Percentiles rank a stretch among this genome's conserved stretches.
Evolutionary conservation across 2,329 filamentous ascomycete species (phyloP).

Genomic region (Sporothrix euskadiensis): DNA sequence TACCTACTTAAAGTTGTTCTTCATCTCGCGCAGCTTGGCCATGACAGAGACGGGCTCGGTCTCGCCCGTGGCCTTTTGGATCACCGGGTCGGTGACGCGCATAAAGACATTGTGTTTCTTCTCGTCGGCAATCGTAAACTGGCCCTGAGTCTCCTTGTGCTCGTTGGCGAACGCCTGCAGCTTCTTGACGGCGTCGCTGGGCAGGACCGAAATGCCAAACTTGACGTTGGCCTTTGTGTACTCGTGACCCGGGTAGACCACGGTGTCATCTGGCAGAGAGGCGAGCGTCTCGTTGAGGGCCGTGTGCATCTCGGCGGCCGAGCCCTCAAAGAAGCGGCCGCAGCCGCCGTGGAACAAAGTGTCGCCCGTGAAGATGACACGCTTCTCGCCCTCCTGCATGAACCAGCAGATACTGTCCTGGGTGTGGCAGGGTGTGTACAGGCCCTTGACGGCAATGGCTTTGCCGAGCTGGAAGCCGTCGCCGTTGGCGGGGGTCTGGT

Average conservation of each 20-base stretch:
- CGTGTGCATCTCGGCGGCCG: slow-evolving; percentile 84
- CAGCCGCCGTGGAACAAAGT: slow-evolving; percentile 95
- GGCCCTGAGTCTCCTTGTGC: slow-evolving; percentile 87
- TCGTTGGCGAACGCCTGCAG: slow-evolving; percentile 73
- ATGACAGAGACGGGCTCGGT: slow-evolving; percentile 82
- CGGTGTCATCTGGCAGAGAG: slow-evolving; percentile 81
- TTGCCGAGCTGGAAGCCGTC: slow-evolving; percentile 78
- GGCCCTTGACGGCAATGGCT: slow-evolving; percentile 74
- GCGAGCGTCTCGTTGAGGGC: slow-evolving; percentile 85
- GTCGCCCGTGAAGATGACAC: slow-evolving; percentile 91
- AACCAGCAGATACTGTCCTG: slow-evolving; percentile 98
- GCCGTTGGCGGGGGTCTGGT: slow-evolving; percentile 71
- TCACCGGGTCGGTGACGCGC: slow-evolving; percentile 74
- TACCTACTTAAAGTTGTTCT: slow-evolving; percentile 68
- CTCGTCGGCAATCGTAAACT: slow-evolving; percentile 95
- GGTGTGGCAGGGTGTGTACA: slow-evolving; percentile 98
- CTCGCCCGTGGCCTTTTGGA: slow-evolving; percentile 82
- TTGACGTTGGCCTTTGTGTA: slow-evolving; percentile 97
- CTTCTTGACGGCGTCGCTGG: slow-evolving; percentile 73
- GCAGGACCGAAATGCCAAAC: slow-evolving; percentile 75
- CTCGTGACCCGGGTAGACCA: slow-evolving; percentile 92
- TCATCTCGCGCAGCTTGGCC: slow-evolving; percentile 82
- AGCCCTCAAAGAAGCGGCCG: slow-evolving; percentile 94
- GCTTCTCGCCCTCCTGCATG: slow-evolving; percentile 74
- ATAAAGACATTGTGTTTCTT: slow-evolving; percentile 99